Evolutionary conservation across 331 rosid genomes (phyloP).

Genomic region (Rosa hybrid): DNA sequence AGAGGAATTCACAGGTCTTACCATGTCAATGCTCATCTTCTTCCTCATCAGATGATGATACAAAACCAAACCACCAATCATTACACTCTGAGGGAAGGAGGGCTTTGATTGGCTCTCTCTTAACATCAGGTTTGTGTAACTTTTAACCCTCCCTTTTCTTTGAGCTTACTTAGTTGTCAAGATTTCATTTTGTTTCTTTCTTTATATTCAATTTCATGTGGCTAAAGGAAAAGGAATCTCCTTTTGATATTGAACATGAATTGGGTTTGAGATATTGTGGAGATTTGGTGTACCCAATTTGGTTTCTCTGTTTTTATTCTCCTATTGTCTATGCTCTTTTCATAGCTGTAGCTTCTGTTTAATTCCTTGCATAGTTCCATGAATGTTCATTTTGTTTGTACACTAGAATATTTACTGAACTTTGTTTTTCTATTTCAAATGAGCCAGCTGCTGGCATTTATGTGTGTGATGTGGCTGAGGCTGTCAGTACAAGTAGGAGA

Average conservation of each 20-base stretch:
- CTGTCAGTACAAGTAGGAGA: constrained; percentile 97
- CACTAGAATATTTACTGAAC: constrained; percentile 10
- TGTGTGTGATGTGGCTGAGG: constrained; percentile 71
- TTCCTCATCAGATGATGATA: constrained; percentile 28
- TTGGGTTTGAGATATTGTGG: constrained; percentile 14
- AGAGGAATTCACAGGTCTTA: constrained; percentile 36
- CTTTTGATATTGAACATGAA: background rate
- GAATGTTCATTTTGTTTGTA: background rate
- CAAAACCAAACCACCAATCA: constrained; percentile 36
- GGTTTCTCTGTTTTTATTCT: background rate
- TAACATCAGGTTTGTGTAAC: constrained; percentile 56
- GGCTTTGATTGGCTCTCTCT: constrained; percentile 58
- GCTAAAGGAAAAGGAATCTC: background rate
- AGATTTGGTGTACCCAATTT: background rate
- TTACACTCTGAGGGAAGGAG: constrained; percentile 69
- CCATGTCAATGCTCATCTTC: constrained; percentile 55
- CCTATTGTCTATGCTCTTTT: background rate
- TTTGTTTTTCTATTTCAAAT: constrained; percentile 3
- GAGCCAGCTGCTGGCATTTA: constrained; percentile 64
- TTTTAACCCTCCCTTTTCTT: background rate
- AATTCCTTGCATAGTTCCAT: background rate
- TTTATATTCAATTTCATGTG: background rate
- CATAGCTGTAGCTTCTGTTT: background rate
- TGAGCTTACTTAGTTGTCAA: background rate
- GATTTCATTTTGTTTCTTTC: background rate